Base-by-base conservation (phyloP, 2,329 filamentous ascomycete genomes). In the Neofusicoccum laricinum region DNA sequence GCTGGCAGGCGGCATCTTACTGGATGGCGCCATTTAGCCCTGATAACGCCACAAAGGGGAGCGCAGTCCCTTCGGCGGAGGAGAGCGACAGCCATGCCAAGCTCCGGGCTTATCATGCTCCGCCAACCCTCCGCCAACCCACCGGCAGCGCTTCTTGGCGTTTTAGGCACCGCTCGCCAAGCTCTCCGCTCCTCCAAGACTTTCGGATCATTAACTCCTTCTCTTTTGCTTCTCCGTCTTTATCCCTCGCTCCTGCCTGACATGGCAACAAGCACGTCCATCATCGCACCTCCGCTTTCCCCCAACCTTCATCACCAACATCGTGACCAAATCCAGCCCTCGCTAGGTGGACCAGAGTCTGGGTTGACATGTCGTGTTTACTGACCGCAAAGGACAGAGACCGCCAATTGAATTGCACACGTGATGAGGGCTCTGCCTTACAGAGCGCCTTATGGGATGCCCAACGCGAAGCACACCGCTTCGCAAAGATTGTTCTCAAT, bases 91-190 rank as follows among this genome's bases (percentile, higher is more conserved):
- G 40, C 36, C 41, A 19, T 21, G 55, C 55, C 55, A 59, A 59
- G 55, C 55, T 59, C 53, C 34, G 53, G 53, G 38, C 53, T 57
- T 57, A 57, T 57, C 53, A 57, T 43, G 17, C 53, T 58, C 53
- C 53, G 53, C 53, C 51, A 57, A 57, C 51, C 36, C 38, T 19
- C 36, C 51, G 51, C 36, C 51, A 57, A 50, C 46, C 49, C 49
- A 12, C 49, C 30, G 30, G 4, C 49, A 11, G 40, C 30, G n/a
- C 55, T 21, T 19, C 55, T 59, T 59, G 55, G 55, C 55, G 41
- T 36, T 40, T 46, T 59, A 21, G 19, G 25, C 55, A 34, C n/a
- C 30, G 41, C 11, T 25, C n/a, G 55, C 55, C 55, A 59, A 59
- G 55, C 15, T 36, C 41, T 59, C 40, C 55, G 40, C 55, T 45